Percentiles rank a stretch among this genome's conserved stretches.
Conservation (phyloP, 2,329 filamentous ascomycete species). For the Catunica adiposa region DNA sequence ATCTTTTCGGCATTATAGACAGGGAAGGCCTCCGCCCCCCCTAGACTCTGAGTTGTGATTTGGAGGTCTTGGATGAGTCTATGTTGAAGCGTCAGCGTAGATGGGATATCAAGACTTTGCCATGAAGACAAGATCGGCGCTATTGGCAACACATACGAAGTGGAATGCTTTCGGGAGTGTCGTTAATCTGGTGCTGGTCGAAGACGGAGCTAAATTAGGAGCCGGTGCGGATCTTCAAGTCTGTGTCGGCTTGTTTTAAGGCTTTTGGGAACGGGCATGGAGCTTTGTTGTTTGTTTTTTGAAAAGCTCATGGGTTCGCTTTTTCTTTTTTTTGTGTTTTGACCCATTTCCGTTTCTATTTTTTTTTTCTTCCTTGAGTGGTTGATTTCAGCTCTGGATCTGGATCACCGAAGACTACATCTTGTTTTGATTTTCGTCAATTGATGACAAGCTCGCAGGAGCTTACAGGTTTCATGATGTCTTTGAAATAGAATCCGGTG, state of each 20-base stretch:
- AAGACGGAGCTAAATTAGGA: not conserved
- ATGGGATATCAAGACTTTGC: not conserved
- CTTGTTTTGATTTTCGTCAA: not conserved
- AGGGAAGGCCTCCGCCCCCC: not conserved
- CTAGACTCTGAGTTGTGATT: not conserved
- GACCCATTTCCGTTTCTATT: not conserved
- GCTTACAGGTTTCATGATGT: not conserved
- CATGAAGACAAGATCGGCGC: not conserved
- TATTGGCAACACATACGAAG: not conserved
- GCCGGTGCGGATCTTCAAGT: not conserved
- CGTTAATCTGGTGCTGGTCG: not conserved
- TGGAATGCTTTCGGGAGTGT: not conserved
- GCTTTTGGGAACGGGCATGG: not conserved
- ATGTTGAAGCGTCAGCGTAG: not conserved
- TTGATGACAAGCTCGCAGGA: not conserved
- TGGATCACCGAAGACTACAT: not conserved
- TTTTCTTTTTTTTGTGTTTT: not conserved
- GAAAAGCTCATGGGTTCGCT: not conserved
- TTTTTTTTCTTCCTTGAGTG: not conserved
- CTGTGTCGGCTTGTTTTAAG: not conserved
- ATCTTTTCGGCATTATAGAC: constrained; percentile 1
- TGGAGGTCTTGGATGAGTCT: not conserved
- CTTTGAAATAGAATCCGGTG: not conserved
- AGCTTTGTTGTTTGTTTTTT: not conserved
- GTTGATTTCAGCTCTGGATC: not conserved